Conservation (phyloP, 768 basidiomycete genomes). For the Suillus subluteus region DNA sequence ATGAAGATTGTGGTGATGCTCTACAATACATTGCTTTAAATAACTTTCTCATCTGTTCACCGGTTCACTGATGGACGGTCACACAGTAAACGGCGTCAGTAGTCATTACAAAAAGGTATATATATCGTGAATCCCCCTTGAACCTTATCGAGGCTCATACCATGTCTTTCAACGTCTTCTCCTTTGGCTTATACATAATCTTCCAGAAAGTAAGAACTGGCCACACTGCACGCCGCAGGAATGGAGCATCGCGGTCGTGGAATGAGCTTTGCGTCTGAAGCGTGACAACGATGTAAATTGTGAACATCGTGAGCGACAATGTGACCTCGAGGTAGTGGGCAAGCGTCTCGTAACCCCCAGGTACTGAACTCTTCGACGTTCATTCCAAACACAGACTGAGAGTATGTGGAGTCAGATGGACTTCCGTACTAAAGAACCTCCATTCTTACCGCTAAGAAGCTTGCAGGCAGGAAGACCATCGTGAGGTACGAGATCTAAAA, state of each 20-base stretch:
- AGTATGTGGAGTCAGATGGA: neutral
- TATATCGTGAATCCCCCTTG: no score
- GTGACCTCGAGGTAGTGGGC: constrained; percentile 45
- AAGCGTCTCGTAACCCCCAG: constrained; percentile 35
- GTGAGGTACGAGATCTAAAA: constrained; percentile 51
- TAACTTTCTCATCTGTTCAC: no score
- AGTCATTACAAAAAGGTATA: neutral
- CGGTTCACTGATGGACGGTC: no score
- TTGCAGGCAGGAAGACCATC: constrained; percentile 65
- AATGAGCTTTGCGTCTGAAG: constrained; percentile 43
- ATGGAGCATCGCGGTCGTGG: constrained; percentile 18
- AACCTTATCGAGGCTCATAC: neutral
- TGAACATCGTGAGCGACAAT: constrained; percentile 49
- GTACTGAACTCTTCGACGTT: constrained; percentile 52
- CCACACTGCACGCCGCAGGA: constrained; percentile 30
- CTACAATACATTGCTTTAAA: no score
- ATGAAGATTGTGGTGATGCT: no score
- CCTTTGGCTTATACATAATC: neutral
- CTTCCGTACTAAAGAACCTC: neutral
- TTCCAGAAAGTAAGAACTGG: constrained; percentile 19
- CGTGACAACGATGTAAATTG: constrained; percentile 60
- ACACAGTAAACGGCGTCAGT: no score
- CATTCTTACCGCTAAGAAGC: constrained; percentile 40
- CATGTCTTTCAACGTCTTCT: no score
- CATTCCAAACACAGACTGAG: constrained; percentile 58